phyloP scores from a whole-genome alignment of 1,284 basidiomycete species.

The Agaricales sp. region DNA sequence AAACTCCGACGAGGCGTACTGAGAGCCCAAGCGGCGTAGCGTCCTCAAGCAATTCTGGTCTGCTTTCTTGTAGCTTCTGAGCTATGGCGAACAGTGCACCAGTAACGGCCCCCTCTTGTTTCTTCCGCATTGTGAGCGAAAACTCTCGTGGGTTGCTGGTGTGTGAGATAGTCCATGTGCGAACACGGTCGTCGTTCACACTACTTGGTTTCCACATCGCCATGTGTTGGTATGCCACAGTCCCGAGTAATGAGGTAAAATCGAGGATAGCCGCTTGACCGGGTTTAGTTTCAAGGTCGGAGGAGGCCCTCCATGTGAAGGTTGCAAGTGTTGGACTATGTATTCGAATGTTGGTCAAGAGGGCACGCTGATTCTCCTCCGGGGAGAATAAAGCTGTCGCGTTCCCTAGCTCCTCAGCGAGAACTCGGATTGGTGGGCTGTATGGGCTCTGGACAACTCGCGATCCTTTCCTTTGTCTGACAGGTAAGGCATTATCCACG shows the following conservation, averaged over 20 bases:
- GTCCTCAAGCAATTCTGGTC: conserved; percentile 29
- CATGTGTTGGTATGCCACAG: conserved; percentile 39
- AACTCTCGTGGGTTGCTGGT: conserved; percentile 18
- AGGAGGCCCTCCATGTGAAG: conserved; percentile 37
- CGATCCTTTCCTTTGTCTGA: conserved; percentile 31
- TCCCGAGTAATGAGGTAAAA: conserved; percentile 38
- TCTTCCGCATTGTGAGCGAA: conserved; percentile 39
- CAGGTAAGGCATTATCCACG: conserved; percentile 44
- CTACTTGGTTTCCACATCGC: conserved; percentile 30
- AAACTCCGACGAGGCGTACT: conserved; percentile 28
- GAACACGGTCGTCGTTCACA: conserved; percentile 53
- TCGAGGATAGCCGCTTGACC: conserved; percentile 49
- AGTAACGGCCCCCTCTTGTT: conserved; percentile 42
- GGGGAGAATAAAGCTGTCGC: conserved; percentile 17
- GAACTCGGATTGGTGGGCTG: conserved; percentile 44
- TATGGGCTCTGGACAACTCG: conserved; percentile 35
- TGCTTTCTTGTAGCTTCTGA: conserved; percentile 24
- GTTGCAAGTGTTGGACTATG: conserved; percentile 42
- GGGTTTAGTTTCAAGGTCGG: conserved; percentile 27
- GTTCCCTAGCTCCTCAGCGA: conserved; percentile 33
- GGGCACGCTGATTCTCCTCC: conserved; percentile 20
- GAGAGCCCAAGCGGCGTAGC: conserved; percentile 23
- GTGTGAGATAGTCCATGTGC: conserved; percentile 54
- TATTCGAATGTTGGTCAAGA: conserved; percentile 27
- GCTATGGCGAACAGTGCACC: conserved; percentile 38